phyloP scores from a whole-genome alignment of 345 rosid genomes.

The Firmiana major region DNA sequence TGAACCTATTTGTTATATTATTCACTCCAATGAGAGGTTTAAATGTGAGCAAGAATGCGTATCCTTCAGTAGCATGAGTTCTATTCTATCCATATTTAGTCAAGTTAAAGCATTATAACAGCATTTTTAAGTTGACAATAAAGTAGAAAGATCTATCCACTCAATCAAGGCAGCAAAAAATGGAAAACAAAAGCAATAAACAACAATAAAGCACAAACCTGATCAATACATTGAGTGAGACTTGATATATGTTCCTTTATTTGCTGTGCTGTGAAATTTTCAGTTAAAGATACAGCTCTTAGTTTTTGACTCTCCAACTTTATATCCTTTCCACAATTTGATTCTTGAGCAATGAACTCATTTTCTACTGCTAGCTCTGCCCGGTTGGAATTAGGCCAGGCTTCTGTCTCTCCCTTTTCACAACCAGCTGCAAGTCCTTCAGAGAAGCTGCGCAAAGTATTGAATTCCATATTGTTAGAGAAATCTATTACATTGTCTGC shows the following conservation, averaged over 20 bases:
- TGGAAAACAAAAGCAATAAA: background rate
- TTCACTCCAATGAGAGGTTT: background rate
- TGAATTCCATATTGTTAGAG: background rate
- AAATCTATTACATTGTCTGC: conserved; percentile 10
- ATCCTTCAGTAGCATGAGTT: background rate
- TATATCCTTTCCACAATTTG: conserved; percentile 10
- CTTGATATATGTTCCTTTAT: conserved; percentile 43
- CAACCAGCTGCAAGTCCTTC: conserved; percentile 18
- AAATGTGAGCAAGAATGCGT: conserved; percentile 3
- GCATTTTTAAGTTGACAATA: background rate
- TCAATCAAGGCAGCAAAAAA: background rate
- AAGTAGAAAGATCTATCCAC: background rate
- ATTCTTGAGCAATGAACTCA: conserved; percentile 4
- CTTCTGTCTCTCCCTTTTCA: conserved; percentile 12
- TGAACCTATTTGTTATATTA: background rate
- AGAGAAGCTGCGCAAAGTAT: background rate
- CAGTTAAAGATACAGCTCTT: conserved; percentile 39
- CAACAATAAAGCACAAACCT: conserved; percentile 26
- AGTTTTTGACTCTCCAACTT: conserved; percentile 13
- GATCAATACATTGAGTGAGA: conserved; percentile 27
- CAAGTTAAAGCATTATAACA: background rate
- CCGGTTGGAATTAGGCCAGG: background rate
- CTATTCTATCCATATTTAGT: conserved; percentile 2
- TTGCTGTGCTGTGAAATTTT: conserved; percentile 41
- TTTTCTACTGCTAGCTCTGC: conserved; percentile 9